These are phyloP conservation scores for Carex cristatella DNA, from an alignment of 176 grass and related monocot genomes.

Conservation along the genomic window DNA sequence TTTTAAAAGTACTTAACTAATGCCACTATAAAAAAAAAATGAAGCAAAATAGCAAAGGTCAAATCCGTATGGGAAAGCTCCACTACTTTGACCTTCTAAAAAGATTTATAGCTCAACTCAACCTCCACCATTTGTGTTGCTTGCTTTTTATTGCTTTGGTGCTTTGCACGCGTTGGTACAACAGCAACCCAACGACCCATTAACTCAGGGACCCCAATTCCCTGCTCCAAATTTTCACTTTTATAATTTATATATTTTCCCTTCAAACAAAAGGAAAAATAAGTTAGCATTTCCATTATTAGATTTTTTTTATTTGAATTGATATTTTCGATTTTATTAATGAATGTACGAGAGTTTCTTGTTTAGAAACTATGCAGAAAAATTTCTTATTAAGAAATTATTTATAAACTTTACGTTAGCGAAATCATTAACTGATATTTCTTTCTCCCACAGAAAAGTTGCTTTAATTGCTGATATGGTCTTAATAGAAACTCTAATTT, in stretches of 20 bases:
- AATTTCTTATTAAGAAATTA: no score
- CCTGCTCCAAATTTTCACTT: not conserved
- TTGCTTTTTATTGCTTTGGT: not conserved
- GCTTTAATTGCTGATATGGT: no score
- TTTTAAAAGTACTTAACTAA: constrained; percentile 2
- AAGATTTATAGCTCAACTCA: constrained; percentile 1
- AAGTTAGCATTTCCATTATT: no score
- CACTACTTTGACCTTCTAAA: constrained; percentile 15
- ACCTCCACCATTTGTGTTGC: constrained; percentile 20
- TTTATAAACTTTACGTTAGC: no score
- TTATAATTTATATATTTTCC: not conserved
- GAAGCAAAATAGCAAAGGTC: not conserved
- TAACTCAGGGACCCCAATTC: not conserved
- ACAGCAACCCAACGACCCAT: not conserved
- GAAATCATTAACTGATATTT: no score
- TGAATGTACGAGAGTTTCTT: no score
- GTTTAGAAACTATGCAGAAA: no score
- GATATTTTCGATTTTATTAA: no score
- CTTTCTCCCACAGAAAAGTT: no score
- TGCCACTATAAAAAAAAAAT: constrained; percentile 8
- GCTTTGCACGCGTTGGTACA: constrained; percentile 17
- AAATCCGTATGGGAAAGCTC: not conserved
- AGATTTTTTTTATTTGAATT: no score
- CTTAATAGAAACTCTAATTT: no score
- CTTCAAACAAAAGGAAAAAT: no score